Evolutionary conservation across 2,329 filamentous ascomycete genomes (phyloP).

Genomic region (Fusarium pseudoanthophilum): DNA sequence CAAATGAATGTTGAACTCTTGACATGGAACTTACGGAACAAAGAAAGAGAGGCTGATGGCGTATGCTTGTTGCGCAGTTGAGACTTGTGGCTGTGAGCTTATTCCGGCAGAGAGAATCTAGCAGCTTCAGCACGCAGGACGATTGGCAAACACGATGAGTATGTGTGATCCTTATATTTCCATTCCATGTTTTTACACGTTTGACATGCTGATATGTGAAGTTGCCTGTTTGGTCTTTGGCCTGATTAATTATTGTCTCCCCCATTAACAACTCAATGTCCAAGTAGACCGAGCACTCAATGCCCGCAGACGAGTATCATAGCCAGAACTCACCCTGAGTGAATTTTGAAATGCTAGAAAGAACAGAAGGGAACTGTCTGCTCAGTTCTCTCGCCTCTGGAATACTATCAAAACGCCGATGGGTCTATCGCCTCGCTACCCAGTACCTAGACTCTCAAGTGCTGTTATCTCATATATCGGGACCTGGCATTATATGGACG

Average conservation of each 20-base stretch:
- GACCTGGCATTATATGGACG: background rate
- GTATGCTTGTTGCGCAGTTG: background rate
- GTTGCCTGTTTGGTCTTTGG: background rate
- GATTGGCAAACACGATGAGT: background rate
- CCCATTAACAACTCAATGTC: background rate
- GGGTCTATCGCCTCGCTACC: fast-evolving
- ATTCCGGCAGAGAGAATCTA: too few species aligned
- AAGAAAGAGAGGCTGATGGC: background rate
- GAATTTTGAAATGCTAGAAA: fast-evolving
- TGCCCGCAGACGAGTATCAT: background rate
- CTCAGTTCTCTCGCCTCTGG: fast-evolving
- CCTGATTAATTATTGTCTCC: background rate
- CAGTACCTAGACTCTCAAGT: background rate
- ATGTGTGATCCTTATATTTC: fast-evolving
- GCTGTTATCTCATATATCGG: background rate
- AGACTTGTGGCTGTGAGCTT: too few species aligned
- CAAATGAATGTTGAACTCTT: too few species aligned
- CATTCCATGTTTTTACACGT: fast-evolving
- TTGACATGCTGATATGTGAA: background rate
- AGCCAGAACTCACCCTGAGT: background rate
- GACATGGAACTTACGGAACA: background rate
- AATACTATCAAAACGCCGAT: fast-evolving
- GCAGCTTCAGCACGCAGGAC: too few species aligned
- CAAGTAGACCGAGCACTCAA: background rate
- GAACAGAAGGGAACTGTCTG: fast-evolving